Percentiles rank a stretch among this genome's conserved stretches.
Conservation (phyloP, 148 eudicot species). For the Hydrangea macrophylla region DNA sequence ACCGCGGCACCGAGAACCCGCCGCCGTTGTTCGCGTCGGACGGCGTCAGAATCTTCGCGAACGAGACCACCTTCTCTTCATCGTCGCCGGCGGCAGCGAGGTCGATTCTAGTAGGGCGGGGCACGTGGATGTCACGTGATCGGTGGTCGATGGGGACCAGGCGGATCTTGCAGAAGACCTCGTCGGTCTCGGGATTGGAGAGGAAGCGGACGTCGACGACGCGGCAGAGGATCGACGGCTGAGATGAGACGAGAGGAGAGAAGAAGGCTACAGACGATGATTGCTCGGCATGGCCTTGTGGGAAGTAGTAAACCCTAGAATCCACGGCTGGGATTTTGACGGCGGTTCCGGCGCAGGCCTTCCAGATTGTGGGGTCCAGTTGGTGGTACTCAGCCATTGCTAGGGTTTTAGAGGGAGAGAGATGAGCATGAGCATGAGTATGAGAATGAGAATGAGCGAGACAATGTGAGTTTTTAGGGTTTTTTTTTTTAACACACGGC, state of each 20-base stretch:
- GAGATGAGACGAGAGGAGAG: slow-evolving; percentile 11
- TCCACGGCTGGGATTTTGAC: slow-evolving; percentile 36
- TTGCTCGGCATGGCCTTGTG: slow-evolving; percentile 78
- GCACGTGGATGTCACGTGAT: neutral
- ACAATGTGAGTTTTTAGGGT: neutral
- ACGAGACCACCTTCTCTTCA: slow-evolving; percentile 34
- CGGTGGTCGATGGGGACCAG: slow-evolving; percentile 33
- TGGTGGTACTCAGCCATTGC: neutral
- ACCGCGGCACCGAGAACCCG: slow-evolving; percentile 85
- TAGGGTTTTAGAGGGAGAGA: neutral
- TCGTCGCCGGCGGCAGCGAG: neutral
- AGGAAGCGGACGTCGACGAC: slow-evolving; percentile 35
- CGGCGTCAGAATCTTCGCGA: slow-evolving; percentile 63
- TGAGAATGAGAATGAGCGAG: neutral
- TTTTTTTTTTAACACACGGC: slow-evolving; percentile 4
- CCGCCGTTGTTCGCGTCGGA: slow-evolving; percentile 93
- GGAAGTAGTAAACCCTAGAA: slow-evolving; percentile 72
- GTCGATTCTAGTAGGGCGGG: neutral
- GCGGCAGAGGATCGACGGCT: slow-evolving; percentile 43
- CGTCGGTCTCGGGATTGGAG: slow-evolving; percentile 48
- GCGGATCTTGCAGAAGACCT: slow-evolving; percentile 44
- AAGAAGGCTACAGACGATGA: slow-evolving; percentile 12
- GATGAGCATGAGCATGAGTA: neutral
- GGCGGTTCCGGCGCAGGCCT: slow-evolving; percentile 58
- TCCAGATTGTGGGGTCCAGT: slow-evolving; percentile 45